A percentile compares a stretch with the other conserved stretches of the same genome.
Conservation (phyloP, 768 basidiomycete genomes). For the Pisolithus marmoratus region DNA sequence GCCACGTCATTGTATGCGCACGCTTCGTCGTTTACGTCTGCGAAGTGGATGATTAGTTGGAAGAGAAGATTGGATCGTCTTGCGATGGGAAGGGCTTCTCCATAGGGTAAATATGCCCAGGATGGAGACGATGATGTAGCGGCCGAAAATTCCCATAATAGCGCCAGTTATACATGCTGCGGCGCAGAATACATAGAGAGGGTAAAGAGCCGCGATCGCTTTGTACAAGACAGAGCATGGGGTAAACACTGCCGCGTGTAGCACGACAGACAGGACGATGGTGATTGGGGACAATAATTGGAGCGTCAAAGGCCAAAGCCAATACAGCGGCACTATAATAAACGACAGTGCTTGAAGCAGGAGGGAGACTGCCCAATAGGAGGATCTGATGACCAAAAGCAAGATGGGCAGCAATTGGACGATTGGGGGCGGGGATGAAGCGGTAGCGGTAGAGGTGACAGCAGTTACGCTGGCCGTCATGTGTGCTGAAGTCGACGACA, state of each 20-base stretch:
- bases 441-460: not conserved
- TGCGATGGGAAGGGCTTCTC: slow-evolving; percentile 7
- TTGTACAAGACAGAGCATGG: slow-evolving; percentile 38
- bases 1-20: slow-evolving; percentile 14
- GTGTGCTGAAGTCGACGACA: not conserved
- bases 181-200: slow-evolving; percentile 51
- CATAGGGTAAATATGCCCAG: slow-evolving; percentile 10
- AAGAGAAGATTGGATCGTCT: slow-evolving; percentile 1
- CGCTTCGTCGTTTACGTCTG: slow-evolving; percentile 18
- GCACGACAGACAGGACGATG: slow-evolving; percentile 35
- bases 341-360: slow-evolving; percentile 8
- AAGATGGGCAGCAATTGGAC: slow-evolving; percentile 17
- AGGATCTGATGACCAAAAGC: slow-evolving; percentile 3
- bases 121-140: slow-evolving; percentile 12
- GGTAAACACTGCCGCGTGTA: slow-evolving; percentile 38
- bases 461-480: not conserved
- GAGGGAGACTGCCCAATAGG: slow-evolving; percentile 12
- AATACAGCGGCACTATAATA: slow-evolving; percentile 13
- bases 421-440: slow-evolving; percentile 18
- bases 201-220: slow-evolving; percentile 42
- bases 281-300: slow-evolving; percentile 47
- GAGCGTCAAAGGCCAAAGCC: slow-evolving; percentile 20
- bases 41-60: slow-evolving; percentile 10
- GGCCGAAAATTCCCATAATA: slow-evolving; percentile 38
- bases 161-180: slow-evolving; percentile 50